phyloP scores from a whole-genome alignment of 2,329 filamentous ascomycete species.

The Monosporascus sp. region DNA sequence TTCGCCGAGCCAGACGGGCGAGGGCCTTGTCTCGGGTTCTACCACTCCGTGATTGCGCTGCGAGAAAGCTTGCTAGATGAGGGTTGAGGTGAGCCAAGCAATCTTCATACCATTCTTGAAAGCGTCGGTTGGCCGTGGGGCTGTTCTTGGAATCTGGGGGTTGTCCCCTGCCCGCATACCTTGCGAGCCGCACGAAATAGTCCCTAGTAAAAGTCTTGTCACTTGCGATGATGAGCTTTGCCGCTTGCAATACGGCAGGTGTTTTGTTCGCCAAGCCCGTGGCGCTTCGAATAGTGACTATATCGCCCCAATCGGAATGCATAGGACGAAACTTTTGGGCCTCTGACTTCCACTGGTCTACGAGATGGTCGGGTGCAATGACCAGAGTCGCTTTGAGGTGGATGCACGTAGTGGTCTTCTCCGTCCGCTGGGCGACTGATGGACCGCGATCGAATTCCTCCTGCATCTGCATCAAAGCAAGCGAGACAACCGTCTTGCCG shows the following conservation, averaged over 20 bases:
- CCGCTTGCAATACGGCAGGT: conserved; percentile 14
- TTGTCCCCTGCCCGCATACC: conserved; percentile 10
- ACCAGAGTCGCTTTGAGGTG: conserved; percentile 33
- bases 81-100: conserved; percentile 5
- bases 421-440: conserved; percentile 13
- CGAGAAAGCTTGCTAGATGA: neutral
- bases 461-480: conserved; percentile 31
- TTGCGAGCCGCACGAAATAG: conserved; percentile 15
- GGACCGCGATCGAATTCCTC: conserved; percentile 11
- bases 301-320: conserved; percentile 1
- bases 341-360: conserved; percentile 34
- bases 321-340: conserved; percentile 27
- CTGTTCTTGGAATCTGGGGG: conserved; percentile 1
- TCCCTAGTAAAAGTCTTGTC: conserved; percentile 17
- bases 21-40: neutral
- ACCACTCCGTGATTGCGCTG: neutral
- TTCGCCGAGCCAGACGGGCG: neutral
- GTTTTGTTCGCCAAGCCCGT: conserved; percentile 5
- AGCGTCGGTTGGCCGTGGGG: conserved; percentile 5
- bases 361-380: conserved; percentile 35
- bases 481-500: conserved; percentile 38
- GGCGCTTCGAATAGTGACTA: conserved; percentile 22
- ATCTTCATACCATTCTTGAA: conserved; percentile 21
- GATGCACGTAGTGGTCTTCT: conserved; percentile 8
- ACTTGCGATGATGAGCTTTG: conserved; percentile 35